Conservation (phyloP, 2,329 filamentous ascomycete species). For the Pseudopyrenochaeta lycopersici region DNA sequence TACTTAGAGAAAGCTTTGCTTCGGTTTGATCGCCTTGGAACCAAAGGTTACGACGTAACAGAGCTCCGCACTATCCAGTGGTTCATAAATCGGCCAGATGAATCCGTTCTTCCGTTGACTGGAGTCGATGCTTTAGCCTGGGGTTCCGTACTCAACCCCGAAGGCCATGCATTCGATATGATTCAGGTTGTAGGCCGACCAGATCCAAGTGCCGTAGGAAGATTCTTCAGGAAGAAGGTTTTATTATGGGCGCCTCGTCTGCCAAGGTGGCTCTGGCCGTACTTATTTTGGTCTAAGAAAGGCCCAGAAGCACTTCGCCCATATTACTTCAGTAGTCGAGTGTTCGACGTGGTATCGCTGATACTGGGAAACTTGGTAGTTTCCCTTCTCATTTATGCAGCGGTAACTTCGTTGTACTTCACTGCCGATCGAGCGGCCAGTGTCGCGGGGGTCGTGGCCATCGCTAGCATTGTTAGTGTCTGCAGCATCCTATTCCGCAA, state of each 20-base stretch:
- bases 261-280: neutral
- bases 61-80: slow-evolving; percentile 7
- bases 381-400: slow-evolving; percentile 3
- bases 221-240: neutral
- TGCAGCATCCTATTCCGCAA: slow-evolving; percentile 5
- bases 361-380: slow-evolving; percentile 3
- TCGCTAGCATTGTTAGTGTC: neutral
- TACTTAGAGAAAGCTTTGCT: slow-evolving; percentile 11
- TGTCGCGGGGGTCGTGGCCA: neutral
- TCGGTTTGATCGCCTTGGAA: slow-evolving; percentile 9
- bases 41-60: neutral
- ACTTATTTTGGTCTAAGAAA: neutral
- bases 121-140: slow-evolving; percentile 6
- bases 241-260: neutral
- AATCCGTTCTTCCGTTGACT: neutral
- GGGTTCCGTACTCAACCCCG: neutral
- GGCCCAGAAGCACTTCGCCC: neutral
- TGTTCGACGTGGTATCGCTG: neutral
- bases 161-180: slow-evolving; percentile 2
- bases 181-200: slow-evolving; percentile 10
- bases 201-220: neutral
- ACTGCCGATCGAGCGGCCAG: neutral
- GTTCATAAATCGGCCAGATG: neutral
- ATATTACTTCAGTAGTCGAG: neutral
- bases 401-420: slow-evolving; percentile 8